phyloP scores from a whole-genome alignment of 2,329 filamentous ascomycete genomes.

The Aspergillus sp. region DNA sequence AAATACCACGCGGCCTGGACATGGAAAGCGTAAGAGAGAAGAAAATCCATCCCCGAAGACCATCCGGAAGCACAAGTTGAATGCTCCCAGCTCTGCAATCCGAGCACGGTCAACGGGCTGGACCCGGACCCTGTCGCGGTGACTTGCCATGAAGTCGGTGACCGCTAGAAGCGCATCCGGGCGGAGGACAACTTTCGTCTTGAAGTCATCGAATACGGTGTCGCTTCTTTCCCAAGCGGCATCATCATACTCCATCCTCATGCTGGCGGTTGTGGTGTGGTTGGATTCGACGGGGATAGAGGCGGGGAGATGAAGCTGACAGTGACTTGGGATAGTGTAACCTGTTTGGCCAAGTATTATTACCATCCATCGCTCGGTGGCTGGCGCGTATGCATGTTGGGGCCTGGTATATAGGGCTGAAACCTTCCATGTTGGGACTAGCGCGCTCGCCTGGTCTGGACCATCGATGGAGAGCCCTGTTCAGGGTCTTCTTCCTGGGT shows the following conservation, averaged over 20 bases:
- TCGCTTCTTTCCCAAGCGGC: background rate
- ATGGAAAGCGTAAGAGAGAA: constrained; percentile 8
- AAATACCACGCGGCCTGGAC: constrained; percentile 8
- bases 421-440: too few relatives aligned
- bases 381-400: too few relatives aligned
- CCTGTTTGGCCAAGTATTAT: too few relatives aligned
- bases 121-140: background rate
- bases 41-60: constrained; percentile 8
- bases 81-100: constrained; percentile 3
- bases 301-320: too few relatives aligned
- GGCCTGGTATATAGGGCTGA: too few relatives aligned
- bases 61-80: constrained; percentile 10
- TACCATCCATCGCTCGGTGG: too few relatives aligned
- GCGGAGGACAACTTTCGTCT: background rate
- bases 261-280: background rate
- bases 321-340: too few relatives aligned
- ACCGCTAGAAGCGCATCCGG: background rate
- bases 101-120: background rate
- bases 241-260: constrained; percentile 3
- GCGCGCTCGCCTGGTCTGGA: too few relatives aligned
- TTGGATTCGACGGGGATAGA: too few relatives aligned
- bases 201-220: background rate
- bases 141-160: background rate
- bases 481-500: too few relatives aligned
- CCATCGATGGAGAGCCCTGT: too few relatives aligned